Evolutionary conservation across 805 yeast genomes (phyloP).

Genomic region (Ogataea corticis): DNA sequence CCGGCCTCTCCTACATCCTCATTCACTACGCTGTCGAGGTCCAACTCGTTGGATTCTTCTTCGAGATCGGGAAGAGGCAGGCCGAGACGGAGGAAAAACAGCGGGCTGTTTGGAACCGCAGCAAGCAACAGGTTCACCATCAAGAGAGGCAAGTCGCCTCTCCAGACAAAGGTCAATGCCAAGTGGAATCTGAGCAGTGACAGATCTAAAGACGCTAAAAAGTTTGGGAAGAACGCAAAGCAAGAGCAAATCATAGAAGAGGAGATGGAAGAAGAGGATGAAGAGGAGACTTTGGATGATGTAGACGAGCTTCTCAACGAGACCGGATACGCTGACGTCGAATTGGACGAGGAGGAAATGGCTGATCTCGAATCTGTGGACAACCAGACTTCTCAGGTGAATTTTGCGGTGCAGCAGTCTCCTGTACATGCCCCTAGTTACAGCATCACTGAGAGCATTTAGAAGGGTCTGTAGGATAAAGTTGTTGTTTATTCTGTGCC

Average conservation of each 20-base stretch:
- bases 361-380: conserved; percentile 10
- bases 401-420: conserved; percentile 9
- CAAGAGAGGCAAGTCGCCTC: conserved; percentile 36
- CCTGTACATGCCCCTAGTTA: conserved; percentile 11
- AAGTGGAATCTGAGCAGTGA: conserved; percentile 28
- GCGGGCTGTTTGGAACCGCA: conserved; percentile 12
- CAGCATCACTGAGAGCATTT: conserved; percentile 5
- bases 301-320: conserved; percentile 11
- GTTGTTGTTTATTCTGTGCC: no score
- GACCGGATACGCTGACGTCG: conserved; percentile 13
- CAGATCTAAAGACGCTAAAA: conserved; percentile 9
- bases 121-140: conserved; percentile 12
- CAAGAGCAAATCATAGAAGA: conserved; percentile 29
- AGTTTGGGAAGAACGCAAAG: conserved; percentile 16
- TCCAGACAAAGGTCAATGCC: conserved; percentile 30
- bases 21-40: conserved; percentile 33
- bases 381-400: conserved; percentile 1
- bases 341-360: conserved; percentile 16
- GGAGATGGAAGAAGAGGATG: conserved; percentile 19
- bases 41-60: conserved; percentile 37
- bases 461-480: not conserved
- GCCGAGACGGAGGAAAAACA: conserved; percentile 20
- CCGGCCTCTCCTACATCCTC: conserved; percentile 38
- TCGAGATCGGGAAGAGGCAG: conserved; percentile 31
- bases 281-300: conserved; percentile 8